These are phyloP conservation scores for Monilinia vaccinii-corymbosi DNA, from an alignment of 2,329 filamentous ascomycete genomes.

Conservation along the genomic window DNA sequence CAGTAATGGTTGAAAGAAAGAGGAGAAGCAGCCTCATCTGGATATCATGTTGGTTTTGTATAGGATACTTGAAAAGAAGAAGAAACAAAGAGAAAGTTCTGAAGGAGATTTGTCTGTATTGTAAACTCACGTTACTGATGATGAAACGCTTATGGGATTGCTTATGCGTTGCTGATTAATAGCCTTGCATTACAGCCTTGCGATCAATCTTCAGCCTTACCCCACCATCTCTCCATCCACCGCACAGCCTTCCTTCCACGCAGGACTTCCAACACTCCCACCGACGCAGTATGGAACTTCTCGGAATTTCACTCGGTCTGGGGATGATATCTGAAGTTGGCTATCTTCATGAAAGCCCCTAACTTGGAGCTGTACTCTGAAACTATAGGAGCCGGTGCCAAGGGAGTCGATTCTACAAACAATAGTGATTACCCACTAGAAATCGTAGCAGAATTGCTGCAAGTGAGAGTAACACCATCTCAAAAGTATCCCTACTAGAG, in stretches of 20 bases:
- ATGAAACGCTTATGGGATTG: constrained; percentile 9
- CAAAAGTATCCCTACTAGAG: not conserved
- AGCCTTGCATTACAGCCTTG: not conserved
- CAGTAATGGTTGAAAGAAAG: constrained; percentile 22
- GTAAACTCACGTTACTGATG: not conserved
- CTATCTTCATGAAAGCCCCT: too few species aligned
- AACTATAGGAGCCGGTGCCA: too few species aligned
- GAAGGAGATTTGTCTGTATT: not conserved
- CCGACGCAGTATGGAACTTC: too few species aligned
- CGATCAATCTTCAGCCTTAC: not conserved
- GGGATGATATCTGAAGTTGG: too few species aligned
- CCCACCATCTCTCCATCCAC: not conserved
- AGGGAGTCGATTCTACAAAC: too few species aligned
- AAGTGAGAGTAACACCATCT: not conserved
- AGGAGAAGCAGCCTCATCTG: constrained; percentile 26
- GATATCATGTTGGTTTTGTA: not conserved
- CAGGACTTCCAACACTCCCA: too few species aligned
- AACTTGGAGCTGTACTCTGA: too few species aligned
- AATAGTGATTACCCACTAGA: too few species aligned
- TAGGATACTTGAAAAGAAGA: not conserved
- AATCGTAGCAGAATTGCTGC: not conserved
- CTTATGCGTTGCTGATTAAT: constrained; percentile 9
- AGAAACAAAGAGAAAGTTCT: not conserved
- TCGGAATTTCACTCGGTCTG: too few species aligned
- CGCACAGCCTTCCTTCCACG: too few species aligned